These are phyloP conservation scores for Annulohypoxylon maeteangense DNA, from an alignment of 495 filamentous ascomycete species.

Conservation along the genomic window DNA sequence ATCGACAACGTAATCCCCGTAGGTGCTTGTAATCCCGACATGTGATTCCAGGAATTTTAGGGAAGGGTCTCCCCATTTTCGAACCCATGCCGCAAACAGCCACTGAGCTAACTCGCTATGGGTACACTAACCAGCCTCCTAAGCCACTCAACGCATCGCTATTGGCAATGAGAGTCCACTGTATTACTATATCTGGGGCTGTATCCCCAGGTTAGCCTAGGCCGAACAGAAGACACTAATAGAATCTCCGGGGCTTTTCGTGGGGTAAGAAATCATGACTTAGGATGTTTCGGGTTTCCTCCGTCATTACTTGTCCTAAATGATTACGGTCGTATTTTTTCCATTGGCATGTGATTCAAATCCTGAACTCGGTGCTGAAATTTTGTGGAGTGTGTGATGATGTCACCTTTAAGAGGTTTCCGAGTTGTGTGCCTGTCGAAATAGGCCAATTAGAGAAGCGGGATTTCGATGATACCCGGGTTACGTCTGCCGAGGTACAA, in stretches of 20 bases:
- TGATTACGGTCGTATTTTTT: background rate
- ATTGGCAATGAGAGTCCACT: slow-evolving; percentile 31
- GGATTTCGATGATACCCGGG: slow-evolving; percentile 17
- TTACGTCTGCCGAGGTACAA: slow-evolving; percentile 31
- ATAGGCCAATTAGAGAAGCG: slow-evolving; percentile 18
- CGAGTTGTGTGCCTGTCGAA: background rate
- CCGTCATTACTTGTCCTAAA: slow-evolving; percentile 26
- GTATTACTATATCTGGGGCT: background rate
- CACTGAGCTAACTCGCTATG: slow-evolving; percentile 15
- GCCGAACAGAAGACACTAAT: slow-evolving; percentile 4
- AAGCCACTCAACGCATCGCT: slow-evolving; percentile 34
- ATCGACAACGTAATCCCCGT: slow-evolving; percentile 15
- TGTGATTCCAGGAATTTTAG: slow-evolving; percentile 33
- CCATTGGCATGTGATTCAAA: slow-evolving; percentile 31
- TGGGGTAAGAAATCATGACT: slow-evolving; percentile 32
- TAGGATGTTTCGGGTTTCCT: slow-evolving; percentile 16
- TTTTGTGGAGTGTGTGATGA: slow-evolving; percentile 26
- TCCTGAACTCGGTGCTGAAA: slow-evolving; percentile 27
- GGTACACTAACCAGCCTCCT: background rate
- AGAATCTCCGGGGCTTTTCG: slow-evolving; percentile 35
- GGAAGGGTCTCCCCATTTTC: slow-evolving; percentile 10
- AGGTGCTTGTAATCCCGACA: slow-evolving; percentile 22
- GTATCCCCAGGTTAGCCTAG: slow-evolving; percentile 11
- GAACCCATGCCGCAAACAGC: slow-evolving; percentile 29
- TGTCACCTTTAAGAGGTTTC: slow-evolving; percentile 17